Evolutionary conservation across 495 filamentous ascomycete species (phyloP), one percentile per base, ranked within the genome.

Genomic region (Haplographium delicatum): DNA sequence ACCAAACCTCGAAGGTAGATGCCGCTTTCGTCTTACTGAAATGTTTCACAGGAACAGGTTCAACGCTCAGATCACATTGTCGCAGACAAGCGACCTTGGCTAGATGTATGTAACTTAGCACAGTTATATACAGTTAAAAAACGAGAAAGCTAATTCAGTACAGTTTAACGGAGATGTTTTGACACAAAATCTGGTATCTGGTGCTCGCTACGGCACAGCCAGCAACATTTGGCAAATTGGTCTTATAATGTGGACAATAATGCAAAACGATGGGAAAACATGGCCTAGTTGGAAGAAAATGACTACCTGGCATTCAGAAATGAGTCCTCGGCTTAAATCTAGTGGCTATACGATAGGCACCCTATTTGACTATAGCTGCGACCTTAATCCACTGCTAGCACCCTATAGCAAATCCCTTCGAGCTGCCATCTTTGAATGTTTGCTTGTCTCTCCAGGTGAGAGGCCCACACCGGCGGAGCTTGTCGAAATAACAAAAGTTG

Each of bases 221-320:
- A 47, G 20, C 16, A 54, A 54, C 15, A 48, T 54, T 27, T 54
- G 44, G 51, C 43, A 48, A 31, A 54, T 54, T 25, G 51, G 44
- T 15, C 1, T 47, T 7, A 33, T 54, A n/a, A 48, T 44, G 48
- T 25, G 30, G 10, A 18, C 8, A 19, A 5, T 38, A 2, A 49
- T 49, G 33, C 34, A n/a, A 22, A 37, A 22, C 26, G 8, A 16
- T 22, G 5, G 7, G 13, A 18, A 24, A 8, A 26, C 9, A 6
- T 5, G 6, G 5, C 39, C 39, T 11, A 22, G 26, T 22, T 43
- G 39, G 39, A 7, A 23, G 2, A 4, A 10, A 2, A 20, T 25
- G 16, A 43, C 8, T 10, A 23, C 13, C 5, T 43, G 7, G 9
- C 6, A 43, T 9, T 43, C 39, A 6, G 26, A 6, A 5, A 22